These are phyloP conservation scores for Aspergillus incahuasiensis DNA, from an alignment of 495 filamentous ascomycete genomes.

Conservation along the genomic window DNA sequence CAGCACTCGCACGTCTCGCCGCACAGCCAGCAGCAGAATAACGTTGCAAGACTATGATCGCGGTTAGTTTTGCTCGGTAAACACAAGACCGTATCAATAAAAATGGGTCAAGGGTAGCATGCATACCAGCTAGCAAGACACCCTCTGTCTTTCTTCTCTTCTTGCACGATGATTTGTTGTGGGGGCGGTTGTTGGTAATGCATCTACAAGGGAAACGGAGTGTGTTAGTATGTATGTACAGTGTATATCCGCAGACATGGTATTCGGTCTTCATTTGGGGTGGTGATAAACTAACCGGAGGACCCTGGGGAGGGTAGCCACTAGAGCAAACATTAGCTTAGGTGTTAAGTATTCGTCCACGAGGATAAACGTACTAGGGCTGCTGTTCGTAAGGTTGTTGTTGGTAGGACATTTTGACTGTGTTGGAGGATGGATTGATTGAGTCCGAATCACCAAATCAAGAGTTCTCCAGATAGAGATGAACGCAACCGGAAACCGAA, in stretches of 20 bases:
- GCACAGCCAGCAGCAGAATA: constrained; percentile 7
- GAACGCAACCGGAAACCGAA: background rate
- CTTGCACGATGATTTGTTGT: background rate
- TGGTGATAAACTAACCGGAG: constrained; percentile 1
- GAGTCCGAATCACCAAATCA: no score
- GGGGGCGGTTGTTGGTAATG: constrained; percentile 1
- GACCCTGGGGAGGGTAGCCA: constrained; percentile 5
- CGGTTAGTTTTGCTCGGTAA: background rate
- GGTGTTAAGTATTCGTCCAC: no score
- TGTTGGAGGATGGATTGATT: no score
- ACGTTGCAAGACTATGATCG: background rate
- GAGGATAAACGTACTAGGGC: constrained; percentile 1
- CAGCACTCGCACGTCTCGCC: constrained; percentile 7
- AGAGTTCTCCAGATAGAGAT: background rate
- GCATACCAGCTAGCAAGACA: constrained; percentile 3
- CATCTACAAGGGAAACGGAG: no score
- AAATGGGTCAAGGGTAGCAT: no score
- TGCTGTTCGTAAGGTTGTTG: background rate
- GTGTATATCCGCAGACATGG: no score
- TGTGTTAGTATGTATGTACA: background rate
- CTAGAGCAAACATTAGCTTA: background rate
- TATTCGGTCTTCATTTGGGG: no score
- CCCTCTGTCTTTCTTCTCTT: constrained; percentile 7
- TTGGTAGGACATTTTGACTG: constrained; percentile 7
- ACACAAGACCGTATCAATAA: no score